A percentile compares a stretch with the other conserved stretches of the same genome.
Evolutionary conservation across 441 rosid species (phyloP).

Genomic region (Pelargonium fulgidum): DNA sequence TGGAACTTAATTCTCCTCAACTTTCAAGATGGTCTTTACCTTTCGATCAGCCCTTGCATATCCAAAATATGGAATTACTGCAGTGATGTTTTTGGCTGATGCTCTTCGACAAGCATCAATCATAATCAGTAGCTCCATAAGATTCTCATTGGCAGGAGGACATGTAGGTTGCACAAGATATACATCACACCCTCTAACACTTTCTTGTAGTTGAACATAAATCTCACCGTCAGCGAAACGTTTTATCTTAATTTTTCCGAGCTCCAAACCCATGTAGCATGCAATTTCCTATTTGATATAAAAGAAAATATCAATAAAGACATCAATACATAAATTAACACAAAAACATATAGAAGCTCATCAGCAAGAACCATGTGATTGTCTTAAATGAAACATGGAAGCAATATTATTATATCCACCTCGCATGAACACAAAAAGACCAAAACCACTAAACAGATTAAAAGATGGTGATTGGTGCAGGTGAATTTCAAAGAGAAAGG

Average conservation of each 20-base stretch:
- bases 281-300: conserved; percentile 78
- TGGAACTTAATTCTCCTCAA: too few relatives aligned
- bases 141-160: conserved; percentile 69
- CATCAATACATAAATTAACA: not conserved
- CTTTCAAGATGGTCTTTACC: conserved; percentile 22
- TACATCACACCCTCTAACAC: conserved; percentile 72
- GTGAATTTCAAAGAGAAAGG: too few relatives aligned
- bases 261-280: conserved; percentile 65
- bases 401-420: too few relatives aligned
- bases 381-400: not conserved
- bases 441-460: too few relatives aligned
- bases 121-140: conserved; percentile 68
- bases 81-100: conserved; percentile 63
- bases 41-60: conserved; percentile 76
- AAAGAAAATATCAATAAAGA: not conserved
- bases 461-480: too few relatives aligned
- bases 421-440: too few relatives aligned
- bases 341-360: not conserved
- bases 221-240: conserved; percentile 72
- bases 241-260: conserved; percentile 58
- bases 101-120: conserved; percentile 74
- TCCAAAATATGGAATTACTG: conserved; percentile 70
- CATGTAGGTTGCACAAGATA: conserved; percentile 63
- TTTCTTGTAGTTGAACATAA: conserved; percentile 62
- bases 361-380: not conserved